Evolutionary conservation across 2,329 filamentous ascomycete species (phyloP).

Genomic region (Talaromyces rugulosus): DNA sequence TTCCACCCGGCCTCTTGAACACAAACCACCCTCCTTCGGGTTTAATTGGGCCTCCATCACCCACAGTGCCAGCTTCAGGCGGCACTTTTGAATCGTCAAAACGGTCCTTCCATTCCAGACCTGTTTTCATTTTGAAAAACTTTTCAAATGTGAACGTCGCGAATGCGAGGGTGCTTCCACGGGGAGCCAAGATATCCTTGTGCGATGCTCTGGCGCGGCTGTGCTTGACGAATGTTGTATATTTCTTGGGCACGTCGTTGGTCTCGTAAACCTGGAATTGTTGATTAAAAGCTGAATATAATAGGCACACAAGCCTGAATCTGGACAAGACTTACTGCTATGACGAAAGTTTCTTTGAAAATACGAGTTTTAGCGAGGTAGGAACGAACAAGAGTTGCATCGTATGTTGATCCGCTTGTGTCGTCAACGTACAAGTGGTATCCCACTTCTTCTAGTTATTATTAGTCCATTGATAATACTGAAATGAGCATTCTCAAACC

Average conservation of each 20-base stretch:
- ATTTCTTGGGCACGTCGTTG: conserved; percentile 54
- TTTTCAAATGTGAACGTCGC: conserved; percentile 51
- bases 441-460: conserved; percentile 41
- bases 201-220: conserved; percentile 26
- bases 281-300: conserved; percentile 20
- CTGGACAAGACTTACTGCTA: conserved; percentile 50
- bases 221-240: conserved; percentile 56
- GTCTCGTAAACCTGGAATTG: conserved; percentile 63
- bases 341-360: conserved; percentile 53
- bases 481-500: not conserved
- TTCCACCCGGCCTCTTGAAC: conserved; percentile 18
- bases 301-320: conserved; percentile 8
- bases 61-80: conserved; percentile 17
- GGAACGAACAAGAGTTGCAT: conserved; percentile 56
- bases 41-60: conserved; percentile 19
- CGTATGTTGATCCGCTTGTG: conserved; percentile 58
- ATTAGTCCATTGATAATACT: not conserved
- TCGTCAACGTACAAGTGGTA: conserved; percentile 63
- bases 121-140: conserved; percentile 58
- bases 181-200: conserved; percentile 29
- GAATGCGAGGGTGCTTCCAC: conserved; percentile 25
- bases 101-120: conserved; percentile 55
- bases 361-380: conserved; percentile 41
- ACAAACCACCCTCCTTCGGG: conserved; percentile 29
- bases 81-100: conserved; percentile 14